phyloP scores from a whole-genome alignment of 1,284 basidiomycete genomes.

The Heterobasidion irregulare region DNA sequence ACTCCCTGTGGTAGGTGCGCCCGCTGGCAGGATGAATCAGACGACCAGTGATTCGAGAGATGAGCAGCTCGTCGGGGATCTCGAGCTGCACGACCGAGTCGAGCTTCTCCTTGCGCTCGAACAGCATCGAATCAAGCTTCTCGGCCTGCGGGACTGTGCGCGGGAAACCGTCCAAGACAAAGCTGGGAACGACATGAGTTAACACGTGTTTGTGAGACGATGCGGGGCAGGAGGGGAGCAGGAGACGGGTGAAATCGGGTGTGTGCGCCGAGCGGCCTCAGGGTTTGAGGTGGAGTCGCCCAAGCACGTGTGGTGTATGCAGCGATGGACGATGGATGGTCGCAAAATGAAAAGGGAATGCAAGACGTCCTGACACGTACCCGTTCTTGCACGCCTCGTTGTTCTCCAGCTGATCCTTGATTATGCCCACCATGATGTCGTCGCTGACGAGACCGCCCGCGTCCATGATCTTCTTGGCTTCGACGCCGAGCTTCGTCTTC shows the following conservation, averaged over 20 bases:
- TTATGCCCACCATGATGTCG: constrained; percentile 97
- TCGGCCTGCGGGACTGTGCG: constrained; percentile 96
- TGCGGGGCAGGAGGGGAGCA: neutral
- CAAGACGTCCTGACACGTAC: constrained; percentile 32
- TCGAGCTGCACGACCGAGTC: constrained; percentile 89
- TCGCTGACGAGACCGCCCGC: constrained; percentile 89
- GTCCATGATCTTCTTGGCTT: constrained; percentile 99
- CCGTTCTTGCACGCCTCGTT: constrained; percentile 93
- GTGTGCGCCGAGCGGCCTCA: neutral
- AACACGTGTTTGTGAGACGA: neutral
- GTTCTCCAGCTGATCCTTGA: constrained; percentile 91
- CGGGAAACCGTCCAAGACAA: constrained; percentile 98
- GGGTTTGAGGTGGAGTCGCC: no score
- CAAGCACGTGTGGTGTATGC: no score
- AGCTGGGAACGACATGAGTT: constrained; percentile 42
- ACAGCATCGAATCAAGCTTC: constrained; percentile 92
- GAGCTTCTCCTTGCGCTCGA: constrained; percentile 74
- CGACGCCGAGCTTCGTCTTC: constrained; percentile 83
- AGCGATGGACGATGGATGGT: no score
- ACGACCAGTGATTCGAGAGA: constrained; percentile 95
- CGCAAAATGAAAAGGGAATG: neutral
- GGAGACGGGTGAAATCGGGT: neutral
- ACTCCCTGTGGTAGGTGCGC: constrained; percentile 92
- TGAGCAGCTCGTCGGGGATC: constrained; percentile 92
- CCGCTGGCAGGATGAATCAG: constrained; percentile 89